Percentiles rank a stretch among this genome's conserved stretches.
These are phyloP conservation scores for Eragrostis nindensis DNA, from an alignment of 176 grass and related monocot genomes.

Conservation along the genomic window DNA sequence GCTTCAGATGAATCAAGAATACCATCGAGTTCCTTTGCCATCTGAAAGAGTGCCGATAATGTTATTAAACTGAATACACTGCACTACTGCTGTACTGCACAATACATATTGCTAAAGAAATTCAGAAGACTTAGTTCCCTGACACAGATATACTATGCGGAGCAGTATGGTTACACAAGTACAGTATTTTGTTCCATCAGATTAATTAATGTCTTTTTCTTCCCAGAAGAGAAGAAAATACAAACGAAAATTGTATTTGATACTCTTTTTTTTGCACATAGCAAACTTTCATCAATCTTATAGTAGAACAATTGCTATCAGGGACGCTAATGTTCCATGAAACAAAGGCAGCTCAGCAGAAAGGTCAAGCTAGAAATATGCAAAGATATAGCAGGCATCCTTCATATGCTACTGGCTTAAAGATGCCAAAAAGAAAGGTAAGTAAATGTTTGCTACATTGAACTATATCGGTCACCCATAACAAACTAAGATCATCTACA, in stretches of 20 bases:
- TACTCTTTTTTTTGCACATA: neutral
- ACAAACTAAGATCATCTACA: constrained; percentile 17
- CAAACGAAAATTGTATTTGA: neutral
- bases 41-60: constrained; percentile 54
- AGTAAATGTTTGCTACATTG: constrained; percentile 11
- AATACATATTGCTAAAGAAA: constrained; percentile 23
- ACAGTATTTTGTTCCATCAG: neutral
- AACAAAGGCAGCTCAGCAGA: constrained; percentile 10
- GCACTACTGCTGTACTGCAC: neutral
- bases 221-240: neutral
- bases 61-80: constrained; percentile 24
- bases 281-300: neutral
- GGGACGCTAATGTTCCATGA: neutral
- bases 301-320: neutral
- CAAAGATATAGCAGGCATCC: neutral
- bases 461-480: neutral
- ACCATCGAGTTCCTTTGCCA: constrained; percentile 94
- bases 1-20: constrained; percentile 90
- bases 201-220: constrained; percentile 26
- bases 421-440: neutral
- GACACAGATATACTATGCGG: neutral
- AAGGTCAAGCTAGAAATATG: neutral
- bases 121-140: constrained; percentile 2
- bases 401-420: neutral
- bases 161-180: neutral